These are phyloP conservation scores for Trichosporon sp. DNA, from an alignment of 1,284 basidiomycete species.

Conservation along the genomic window DNA sequence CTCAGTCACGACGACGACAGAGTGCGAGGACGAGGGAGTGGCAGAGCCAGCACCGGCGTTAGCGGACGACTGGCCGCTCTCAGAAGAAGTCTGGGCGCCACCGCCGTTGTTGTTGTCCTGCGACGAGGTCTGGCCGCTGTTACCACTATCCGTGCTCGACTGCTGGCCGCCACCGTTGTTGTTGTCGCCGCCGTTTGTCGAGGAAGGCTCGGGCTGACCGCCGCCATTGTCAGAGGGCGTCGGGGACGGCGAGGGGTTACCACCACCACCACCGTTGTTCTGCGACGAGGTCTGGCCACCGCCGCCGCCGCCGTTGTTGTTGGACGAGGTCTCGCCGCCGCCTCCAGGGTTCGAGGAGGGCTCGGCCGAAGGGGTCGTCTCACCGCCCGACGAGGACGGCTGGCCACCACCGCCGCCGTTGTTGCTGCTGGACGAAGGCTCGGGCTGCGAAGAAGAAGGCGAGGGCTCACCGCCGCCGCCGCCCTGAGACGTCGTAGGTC, in stretches of 20 bases:
- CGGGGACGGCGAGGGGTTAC: neutral
- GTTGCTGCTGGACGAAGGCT: neutral
- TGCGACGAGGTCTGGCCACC: neutral
- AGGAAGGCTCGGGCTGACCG: neutral
- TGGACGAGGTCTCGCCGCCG: neutral
- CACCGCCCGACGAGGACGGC: neutral
- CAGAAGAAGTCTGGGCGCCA: neutral
- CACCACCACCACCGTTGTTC: neutral
- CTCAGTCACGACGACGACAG: neutral
- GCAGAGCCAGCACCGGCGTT: neutral
- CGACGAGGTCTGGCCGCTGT: neutral
- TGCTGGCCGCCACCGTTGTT: conserved; percentile 4
- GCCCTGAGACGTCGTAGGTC: neutral
- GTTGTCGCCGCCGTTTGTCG: conserved; percentile 7
- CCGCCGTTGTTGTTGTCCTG: neutral
- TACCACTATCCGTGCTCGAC: neutral
- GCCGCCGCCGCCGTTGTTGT: neutral
- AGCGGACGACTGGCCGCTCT: neutral
- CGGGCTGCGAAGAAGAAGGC: neutral
- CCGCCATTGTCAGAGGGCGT: neutral
- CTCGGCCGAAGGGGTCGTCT: neutral
- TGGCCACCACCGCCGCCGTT: neutral
- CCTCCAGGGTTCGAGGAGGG: neutral
- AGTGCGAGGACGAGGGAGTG: neutral
- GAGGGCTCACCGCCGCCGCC: neutral